Percentiles rank a stretch among this genome's conserved stretches.
phyloP scores from a whole-genome alignment of 192 early-diverging fungal species.

The Mortierella antarctica region DNA sequence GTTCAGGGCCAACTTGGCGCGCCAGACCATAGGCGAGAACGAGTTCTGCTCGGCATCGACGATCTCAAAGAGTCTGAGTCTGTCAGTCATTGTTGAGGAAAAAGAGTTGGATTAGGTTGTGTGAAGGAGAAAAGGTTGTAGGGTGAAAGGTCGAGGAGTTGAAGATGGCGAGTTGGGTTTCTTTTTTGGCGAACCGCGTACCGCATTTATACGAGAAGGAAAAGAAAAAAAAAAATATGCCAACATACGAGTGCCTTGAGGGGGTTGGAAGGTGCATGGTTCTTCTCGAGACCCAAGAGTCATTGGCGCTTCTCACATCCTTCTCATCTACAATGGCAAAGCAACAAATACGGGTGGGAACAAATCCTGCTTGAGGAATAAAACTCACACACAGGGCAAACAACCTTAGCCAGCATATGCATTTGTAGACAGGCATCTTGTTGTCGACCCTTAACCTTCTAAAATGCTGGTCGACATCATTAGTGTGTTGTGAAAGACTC shows the following conservation, averaged over 20 bases:
- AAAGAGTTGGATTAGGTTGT: background rate
- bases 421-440: too few species aligned
- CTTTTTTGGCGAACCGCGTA: background rate
- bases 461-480: too few species aligned
- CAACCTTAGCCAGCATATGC: too few species aligned
- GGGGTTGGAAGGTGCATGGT: too few species aligned
- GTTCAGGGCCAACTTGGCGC: constrained; percentile 22
- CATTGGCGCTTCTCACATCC: too few species aligned
- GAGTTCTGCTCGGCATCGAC: constrained; percentile 23
- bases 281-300: too few species aligned
- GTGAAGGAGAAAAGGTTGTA: background rate
- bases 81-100: background rate
- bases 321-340: background rate
- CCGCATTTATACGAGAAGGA: background rate
- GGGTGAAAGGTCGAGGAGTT: background rate
- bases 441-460: too few species aligned
- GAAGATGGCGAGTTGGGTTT: background rate
- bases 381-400: too few species aligned
- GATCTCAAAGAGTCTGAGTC: constrained; percentile 19
- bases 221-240: constrained; percentile 1
- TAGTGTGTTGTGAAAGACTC: too few species aligned
- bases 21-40: constrained; percentile 35
- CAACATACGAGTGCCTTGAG: background rate
- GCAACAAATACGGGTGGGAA: background rate
- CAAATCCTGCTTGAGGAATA: background rate